phyloP scores from a whole-genome alignment of 768 basidiomycete species.

The Phylloporus sp. region DNA sequence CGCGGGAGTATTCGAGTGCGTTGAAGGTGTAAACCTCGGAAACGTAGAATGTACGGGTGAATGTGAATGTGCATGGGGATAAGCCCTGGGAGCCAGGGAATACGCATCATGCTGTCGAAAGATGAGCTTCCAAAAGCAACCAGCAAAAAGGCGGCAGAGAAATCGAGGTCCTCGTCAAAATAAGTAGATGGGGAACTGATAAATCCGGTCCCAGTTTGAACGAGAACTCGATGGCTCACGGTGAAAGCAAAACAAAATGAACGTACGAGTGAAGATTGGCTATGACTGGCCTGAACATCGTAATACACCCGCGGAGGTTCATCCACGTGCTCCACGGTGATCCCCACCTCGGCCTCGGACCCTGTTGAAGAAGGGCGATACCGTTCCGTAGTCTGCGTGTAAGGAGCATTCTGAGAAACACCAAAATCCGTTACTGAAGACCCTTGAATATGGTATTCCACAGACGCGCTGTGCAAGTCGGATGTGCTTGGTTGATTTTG shows the following conservation, averaged over 20 bases:
- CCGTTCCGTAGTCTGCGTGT: conserved; percentile 2
- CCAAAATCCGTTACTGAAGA: conserved; percentile 3
- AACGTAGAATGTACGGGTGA: conserved; percentile 20
- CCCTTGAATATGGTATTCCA: conserved; percentile 1
- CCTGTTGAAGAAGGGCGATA: conserved; percentile 2
- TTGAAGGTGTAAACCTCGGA: conserved; percentile 21
- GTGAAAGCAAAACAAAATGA: neutral
- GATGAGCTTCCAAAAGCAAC: neutral
- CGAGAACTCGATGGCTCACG: neutral
- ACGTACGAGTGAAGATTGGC: conserved; percentile 26
- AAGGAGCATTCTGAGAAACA: neutral
- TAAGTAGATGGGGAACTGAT: neutral
- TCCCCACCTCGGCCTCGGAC: conserved; percentile 10
- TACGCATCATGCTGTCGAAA: conserved; percentile 16
- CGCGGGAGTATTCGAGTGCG: conserved; percentile 23
- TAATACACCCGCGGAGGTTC: conserved; percentile 11
- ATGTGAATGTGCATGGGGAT: conserved; percentile 7
- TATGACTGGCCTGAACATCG: conserved; percentile 12
- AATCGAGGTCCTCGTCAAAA: neutral
- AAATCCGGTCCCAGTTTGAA: no score
- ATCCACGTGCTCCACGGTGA: conserved; percentile 14
- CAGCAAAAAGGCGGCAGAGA: neutral
- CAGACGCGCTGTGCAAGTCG: neutral
- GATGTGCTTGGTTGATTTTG: neutral
- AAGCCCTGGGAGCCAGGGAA: neutral